Conservation (phyloP, 129 eudicot species). For the Apium graveolens region DNA sequence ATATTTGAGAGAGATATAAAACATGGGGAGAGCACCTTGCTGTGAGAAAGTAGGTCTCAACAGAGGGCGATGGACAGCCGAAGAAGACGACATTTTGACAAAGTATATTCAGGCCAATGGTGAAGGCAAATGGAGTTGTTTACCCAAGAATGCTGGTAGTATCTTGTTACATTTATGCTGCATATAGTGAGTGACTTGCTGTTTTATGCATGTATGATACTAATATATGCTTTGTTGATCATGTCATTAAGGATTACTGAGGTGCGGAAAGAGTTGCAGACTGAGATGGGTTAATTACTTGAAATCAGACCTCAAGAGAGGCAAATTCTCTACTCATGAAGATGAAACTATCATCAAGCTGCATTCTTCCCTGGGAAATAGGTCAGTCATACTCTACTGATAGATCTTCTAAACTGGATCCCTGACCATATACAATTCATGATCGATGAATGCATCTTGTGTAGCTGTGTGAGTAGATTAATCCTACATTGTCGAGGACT, state of each 20-base stretch:
- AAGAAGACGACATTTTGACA: conserved; percentile 66
- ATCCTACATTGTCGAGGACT: too few relatives aligned
- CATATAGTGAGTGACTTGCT: too few relatives aligned
- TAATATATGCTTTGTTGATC: not conserved
- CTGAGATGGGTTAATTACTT: conserved; percentile 85
- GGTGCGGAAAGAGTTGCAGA: conserved; percentile 94
- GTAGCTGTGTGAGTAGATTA: too few relatives aligned
- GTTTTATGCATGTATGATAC: too few relatives aligned
- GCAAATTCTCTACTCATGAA: conserved; percentile 55
- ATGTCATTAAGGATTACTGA: conserved; percentile 40
- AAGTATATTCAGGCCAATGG: conserved; percentile 74
- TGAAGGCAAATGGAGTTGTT: conserved; percentile 84
- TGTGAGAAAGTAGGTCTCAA: conserved; percentile 79
- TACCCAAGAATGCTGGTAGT: conserved; percentile 88
- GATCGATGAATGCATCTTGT: too few relatives aligned
- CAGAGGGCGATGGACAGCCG: conserved; percentile 84
- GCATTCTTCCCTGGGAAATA: conserved; percentile 64
- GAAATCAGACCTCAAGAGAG: conserved; percentile 73
- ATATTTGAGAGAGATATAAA: too few relatives aligned
- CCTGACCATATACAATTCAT: too few relatives aligned
- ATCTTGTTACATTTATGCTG: too few relatives aligned
- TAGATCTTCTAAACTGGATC: too few relatives aligned
- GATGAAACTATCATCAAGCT: conserved; percentile 64
- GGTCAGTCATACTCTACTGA: conserved; percentile 19
- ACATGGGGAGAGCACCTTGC: conserved; percentile 88